Base-by-base conservation (phyloP, 805 yeast genomes). In the Candida ulmi region DNA sequence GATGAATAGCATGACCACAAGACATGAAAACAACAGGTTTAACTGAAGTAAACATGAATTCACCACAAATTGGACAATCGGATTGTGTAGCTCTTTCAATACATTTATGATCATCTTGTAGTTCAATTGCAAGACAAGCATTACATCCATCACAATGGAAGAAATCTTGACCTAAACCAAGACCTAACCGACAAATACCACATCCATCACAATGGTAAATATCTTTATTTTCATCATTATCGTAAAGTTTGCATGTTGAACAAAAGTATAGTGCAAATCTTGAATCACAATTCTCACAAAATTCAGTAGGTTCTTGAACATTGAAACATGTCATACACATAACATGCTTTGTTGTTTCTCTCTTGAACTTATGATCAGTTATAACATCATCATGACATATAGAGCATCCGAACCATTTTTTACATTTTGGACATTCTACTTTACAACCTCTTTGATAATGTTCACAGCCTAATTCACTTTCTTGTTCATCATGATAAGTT, bases 1-100 rank as follows among this genome's bases (percentile, higher is more conserved):
- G 87, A 63, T 90, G 98, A 42, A 90, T 90, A 29, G 95, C 86
- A 62, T 90, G 98, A 2, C 97, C 96, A 63, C 98, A 90, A 36
- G 73, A 68, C 96, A 90, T 88, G 58, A 90, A 88, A 17, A 88
- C 95, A 32, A 88, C 95, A 11, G 88, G 81, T 55, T 69, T 72
- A 7, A 83, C 78, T 4, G 93, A 81, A 13, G 88, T 83, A 58
- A 90, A 90, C 76, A 90, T 76, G 59, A 80, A 88, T 51, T 88
- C 97, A 42, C 84, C 86, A 62, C 97, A 90, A 28, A 90, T 87
- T 2, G 96, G 95, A 60, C 97, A 90, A 57, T 88, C 80, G 35
- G 95, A 83, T 58, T 84, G 93, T 0, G 96, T 88, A 6, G 95
- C 79, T 49, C 88, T 79, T 52, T 84, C 88, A 37, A 88, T 80